A percentile compares a stretch with the other conserved stretches of the same genome.
phyloP scores from a whole-genome alignment of 139 green algal genomes.

The Coelastrella sp. region DNA sequence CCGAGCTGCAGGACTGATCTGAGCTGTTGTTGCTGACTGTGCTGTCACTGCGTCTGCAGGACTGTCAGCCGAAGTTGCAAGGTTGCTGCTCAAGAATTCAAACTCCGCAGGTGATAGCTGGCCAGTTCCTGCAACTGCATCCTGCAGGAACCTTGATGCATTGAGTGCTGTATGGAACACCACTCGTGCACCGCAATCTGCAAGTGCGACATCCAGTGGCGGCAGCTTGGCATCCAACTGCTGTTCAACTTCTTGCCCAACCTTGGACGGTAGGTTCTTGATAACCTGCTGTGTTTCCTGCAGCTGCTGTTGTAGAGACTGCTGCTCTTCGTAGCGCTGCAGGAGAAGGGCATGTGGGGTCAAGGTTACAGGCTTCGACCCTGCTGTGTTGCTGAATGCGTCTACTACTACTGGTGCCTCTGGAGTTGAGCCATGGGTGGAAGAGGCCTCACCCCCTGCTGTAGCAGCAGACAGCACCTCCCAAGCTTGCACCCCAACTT shows the following conservation, averaged over 20 bases:
- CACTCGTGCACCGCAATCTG: background rate
- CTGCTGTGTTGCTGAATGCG: background rate
- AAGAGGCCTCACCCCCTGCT: background rate
- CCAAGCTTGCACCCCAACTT: background rate
- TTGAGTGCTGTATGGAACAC: background rate
- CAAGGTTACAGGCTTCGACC: background rate
- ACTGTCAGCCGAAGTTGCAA: too few species aligned
- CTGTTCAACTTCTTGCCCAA: background rate
- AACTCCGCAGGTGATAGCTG: background rate
- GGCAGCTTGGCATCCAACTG: background rate
- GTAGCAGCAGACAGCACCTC: background rate
- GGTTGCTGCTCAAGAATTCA: background rate
- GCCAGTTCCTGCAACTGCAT: background rate
- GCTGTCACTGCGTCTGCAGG: too few species aligned
- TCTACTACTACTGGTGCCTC: background rate
- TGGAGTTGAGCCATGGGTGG: background rate
- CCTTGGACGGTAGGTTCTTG: background rate
- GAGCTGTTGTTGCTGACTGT: too few species aligned
- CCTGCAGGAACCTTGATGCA: background rate
- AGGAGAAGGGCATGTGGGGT: background rate
- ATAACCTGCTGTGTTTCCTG: background rate
- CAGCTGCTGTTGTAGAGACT: background rate
- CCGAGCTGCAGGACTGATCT: too few species aligned
- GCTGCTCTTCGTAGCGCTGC: background rate
- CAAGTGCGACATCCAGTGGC: background rate